Base-by-base conservation (phyloP, 2,329 filamentous ascomycete genomes). In the Xylariaceae sp. region DNA sequence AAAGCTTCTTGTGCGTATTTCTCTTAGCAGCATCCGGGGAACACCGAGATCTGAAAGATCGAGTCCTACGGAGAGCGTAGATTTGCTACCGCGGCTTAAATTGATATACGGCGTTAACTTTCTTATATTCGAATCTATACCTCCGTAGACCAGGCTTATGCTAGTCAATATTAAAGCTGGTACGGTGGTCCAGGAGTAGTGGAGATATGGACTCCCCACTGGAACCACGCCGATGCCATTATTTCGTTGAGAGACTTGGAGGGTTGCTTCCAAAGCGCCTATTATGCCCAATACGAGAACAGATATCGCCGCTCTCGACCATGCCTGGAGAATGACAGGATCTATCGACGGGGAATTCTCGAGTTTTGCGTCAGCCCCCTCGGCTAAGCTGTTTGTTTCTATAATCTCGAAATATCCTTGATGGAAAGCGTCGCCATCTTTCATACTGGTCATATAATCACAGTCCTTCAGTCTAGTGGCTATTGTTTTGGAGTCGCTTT, bases 101-200 rank as follows among this genome's bases (percentile, higher is more conserved):
- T 49, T 49, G 24, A 40, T 11, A 11, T 49, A 49, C n/a, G 46
- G 46, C 3, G 46, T 49, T 24, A 49, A 23, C 21, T 21, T 40
- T 16, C 36, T 29, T 23, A 40, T 31, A 21, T n/a, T 31, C 17
- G 26, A 40, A 23, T 49, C 46, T 2, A 49, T 24, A 29, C 34
- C 46, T n/a, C n/a, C n/a, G 17, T 40, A 49, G 16, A 31, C 34
- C 12, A n/a, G n/a, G n/a, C n/a, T n/a, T 23, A 17, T 31, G 24
- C 4, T 2, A 11, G 46, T 40, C 3, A 49, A 31, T 29, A 49
- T 6, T 7, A 49, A 12, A 12, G 46, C 34, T n/a, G 46, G 34
- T 24, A 49, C 11, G 3, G 12, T 23, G 17, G 46, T 49, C 46
- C 46, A 49, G 24, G 34, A 11, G 24, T 40, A 49, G 17, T 49